Evolutionary conservation across 495 filamentous ascomycete species (phyloP).

Genomic region (Aspergillus olivimuriae): DNA sequence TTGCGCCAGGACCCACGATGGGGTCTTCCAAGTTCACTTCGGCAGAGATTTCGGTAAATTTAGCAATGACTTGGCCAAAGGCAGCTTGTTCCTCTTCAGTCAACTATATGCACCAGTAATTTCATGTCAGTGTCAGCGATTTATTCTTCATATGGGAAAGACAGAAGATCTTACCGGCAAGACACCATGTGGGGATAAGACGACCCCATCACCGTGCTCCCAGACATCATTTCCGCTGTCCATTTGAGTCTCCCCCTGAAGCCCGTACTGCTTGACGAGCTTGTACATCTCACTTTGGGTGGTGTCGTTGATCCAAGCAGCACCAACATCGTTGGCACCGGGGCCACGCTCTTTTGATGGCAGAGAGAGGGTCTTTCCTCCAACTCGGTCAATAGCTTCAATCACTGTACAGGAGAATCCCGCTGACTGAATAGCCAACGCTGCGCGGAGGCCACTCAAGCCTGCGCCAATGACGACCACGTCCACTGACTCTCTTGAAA

Average conservation of each 20-base stretch:
- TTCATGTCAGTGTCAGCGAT: no score
- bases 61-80: neutral
- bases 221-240: conserved; percentile 11
- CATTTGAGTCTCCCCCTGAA: conserved; percentile 34
- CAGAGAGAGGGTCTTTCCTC: conserved; percentile 35
- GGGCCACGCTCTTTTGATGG: conserved; percentile 15
- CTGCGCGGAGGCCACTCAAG: conserved; percentile 43
- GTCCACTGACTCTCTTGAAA: no score
- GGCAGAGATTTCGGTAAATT: neutral
- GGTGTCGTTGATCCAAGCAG: conserved; percentile 46
- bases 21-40: neutral
- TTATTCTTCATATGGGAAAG: no score
- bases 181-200: neutral
- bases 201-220: neutral
- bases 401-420: conserved; percentile 36
- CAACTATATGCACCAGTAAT: no score
- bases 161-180: neutral
- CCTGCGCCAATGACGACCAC: conserved; percentile 45
- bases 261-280: conserved; percentile 26
- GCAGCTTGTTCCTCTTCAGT: neutral
- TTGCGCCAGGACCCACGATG: neutral
- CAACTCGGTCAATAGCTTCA: conserved; percentile 40
- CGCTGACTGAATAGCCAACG: conserved; percentile 26
- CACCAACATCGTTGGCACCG: conserved; percentile 38
- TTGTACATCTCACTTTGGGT: conserved; percentile 35